Conservation (phyloP, 768 basidiomycete genomes). For the Pulveroboletus sp. region DNA sequence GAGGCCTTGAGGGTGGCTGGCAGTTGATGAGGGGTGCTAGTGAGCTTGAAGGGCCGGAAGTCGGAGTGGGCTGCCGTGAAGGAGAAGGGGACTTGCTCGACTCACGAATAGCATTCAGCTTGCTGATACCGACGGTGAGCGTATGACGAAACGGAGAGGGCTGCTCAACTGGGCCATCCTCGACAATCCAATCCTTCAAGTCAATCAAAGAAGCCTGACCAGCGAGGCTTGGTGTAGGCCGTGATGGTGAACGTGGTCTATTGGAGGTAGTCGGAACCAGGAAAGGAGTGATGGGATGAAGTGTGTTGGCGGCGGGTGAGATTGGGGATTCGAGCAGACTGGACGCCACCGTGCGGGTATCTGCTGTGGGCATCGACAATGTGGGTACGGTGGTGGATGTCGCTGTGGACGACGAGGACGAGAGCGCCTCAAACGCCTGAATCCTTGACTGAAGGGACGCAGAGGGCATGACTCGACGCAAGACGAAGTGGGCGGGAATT, state of each 20-base stretch:
- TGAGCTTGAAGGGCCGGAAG: conserved; percentile 5
- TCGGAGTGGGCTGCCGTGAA: conserved; percentile 8
- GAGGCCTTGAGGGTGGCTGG: conserved; percentile 44
- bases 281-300: conserved; percentile 40
- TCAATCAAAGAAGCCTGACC: conserved; percentile 63
- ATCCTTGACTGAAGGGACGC: conserved; percentile 54
- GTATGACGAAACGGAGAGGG: conserved; percentile 12
- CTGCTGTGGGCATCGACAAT: conserved; percentile 5
- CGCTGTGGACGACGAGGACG: conserved; percentile 26
- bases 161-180: conserved; percentile 44
- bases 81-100: conserved; percentile 25
- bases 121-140: conserved; percentile 4
- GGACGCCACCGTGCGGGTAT: conserved; percentile 3
- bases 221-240: conserved; percentile 36
- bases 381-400: conserved; percentile 7
- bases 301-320: conserved; percentile 41
- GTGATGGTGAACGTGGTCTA: conserved; percentile 41
- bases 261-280: conserved; percentile 23
- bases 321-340: conserved; percentile 47
- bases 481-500: neutral
- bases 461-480: conserved; percentile 34
- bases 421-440: conserved; percentile 57
- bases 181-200: conserved; percentile 69
- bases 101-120: conserved; percentile 16
- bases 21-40: conserved; percentile 51